Evolutionary conservation across 129 eudicot genomes (phyloP), one percentile per base, ranked within the genome.

Genomic region (Logfia minima): DNA sequence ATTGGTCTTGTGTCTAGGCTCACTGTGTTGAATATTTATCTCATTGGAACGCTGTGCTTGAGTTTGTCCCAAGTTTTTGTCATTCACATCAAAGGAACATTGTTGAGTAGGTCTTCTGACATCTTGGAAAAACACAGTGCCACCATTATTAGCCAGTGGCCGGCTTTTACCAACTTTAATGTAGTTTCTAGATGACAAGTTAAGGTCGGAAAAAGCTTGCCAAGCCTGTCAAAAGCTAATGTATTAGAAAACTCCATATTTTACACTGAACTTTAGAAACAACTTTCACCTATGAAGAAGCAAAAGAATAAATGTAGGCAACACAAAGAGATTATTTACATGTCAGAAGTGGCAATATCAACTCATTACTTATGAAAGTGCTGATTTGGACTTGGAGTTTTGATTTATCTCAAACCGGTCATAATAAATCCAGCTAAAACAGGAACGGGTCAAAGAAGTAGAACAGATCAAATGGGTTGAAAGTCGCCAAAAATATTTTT

Each of bases 101-200:
- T 66, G 85, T 53, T 81, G 85, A 80, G 77, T 55, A 84, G 81
- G 77, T 77, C 75, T 77, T 68, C 85, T 79, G 48, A 34, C 62
- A 26, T 83, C 82, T 77, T 82, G 88, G 53, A 56, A 71, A 34
- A 68, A 76, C 31, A 62, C 9, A 45, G 82, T 74, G 55, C 76
- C 79, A 24, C 67, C 82, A 68, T 84, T 79, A 56, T 80, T 82
- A 77, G 82, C 68, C 72, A 81, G 62, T 55, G 87, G 96, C 68
- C 72, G 74, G 67, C 91, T 84, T 88, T 88, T 86, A 64, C 99
- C 99, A 72, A 96, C 97, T 79, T 81, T 86, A 32, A 72, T 21
- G 78, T 89, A 95, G 72, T 58, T 92, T 75, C 68, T 85, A 64
- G 92, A 84, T 85, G 96, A 86, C 43, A 92, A 35, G 34, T 92